Base-by-base conservation (phyloP, 805 yeast genomes). In the Wickerhamiella qilinensis region DNA sequence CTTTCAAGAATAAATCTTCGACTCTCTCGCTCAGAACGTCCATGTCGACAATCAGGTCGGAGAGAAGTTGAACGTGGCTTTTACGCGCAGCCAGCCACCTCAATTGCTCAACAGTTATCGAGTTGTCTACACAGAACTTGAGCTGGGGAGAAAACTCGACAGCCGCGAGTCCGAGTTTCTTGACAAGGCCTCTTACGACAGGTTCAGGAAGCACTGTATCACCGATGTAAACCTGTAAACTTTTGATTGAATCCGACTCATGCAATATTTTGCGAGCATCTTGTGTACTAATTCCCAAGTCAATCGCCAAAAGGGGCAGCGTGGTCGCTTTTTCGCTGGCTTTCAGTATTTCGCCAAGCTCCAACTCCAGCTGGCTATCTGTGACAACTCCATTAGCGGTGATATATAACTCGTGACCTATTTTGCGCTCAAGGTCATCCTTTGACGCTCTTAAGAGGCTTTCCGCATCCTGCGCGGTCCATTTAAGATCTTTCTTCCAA, bases 341-440 rank as follows among this genome's bases (percentile, higher is more conserved):
- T 11, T 5, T 25, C 18, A 35, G 14, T 5, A 11, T 20, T n/a
- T 6, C 3, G 12, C 8, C 15, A 15, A 39, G 25, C 15, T 30
- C 18, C 5, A 12, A 4, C 15, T 14, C 18, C 15, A 39, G 28
- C 19, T 21, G 19, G 8, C 15, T 12, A 17, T 35, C 29, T 6
- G 33, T 20, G 4, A 39, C 29, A 3, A 39, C 27, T 22, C 41
- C 41, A 3, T 22, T 5, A 15, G 12, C 3, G 3, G 38, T 30
- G 17, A 30, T 17, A 27, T 35, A 35, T 4, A 39, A 16, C 21
- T 35, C 19, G 25, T 32, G 25, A 4, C 33, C 33, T 15, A 30
- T 11, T 8, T 7, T 14, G 7, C 6, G 7, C 15, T 28, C 30
- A 14, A 28, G 15, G 25, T 22, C 25, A 7, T 6, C 25, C 9